Evolutionary conservation across 2,329 filamentous ascomycete species (phyloP).

Genomic region (Raffaelea albimanens): DNA sequence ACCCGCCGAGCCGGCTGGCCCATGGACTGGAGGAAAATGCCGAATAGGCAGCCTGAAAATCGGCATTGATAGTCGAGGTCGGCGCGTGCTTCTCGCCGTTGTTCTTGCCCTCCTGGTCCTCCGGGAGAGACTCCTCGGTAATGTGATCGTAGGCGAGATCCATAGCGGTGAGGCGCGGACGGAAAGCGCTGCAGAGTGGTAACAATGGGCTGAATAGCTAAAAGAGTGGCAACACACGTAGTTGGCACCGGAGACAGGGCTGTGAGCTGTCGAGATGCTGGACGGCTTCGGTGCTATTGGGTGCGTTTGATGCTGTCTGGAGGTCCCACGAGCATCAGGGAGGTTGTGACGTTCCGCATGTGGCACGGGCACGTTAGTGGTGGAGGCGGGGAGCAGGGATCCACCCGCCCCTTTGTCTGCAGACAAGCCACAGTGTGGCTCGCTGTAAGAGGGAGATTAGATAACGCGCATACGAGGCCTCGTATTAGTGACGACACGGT

Average conservation of each 20-base stretch:
- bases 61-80: constrained; percentile 61
- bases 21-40: constrained; percentile 86
- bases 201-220: not conserved
- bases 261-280: not conserved
- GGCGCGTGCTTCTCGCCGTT: constrained; percentile 30
- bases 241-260: not conserved
- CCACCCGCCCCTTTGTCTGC: not conserved
- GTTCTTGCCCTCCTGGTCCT: constrained; percentile 39
- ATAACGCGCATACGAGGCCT: too few species aligned
- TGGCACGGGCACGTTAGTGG: not conserved
- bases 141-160: constrained; percentile 98
- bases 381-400: not conserved
- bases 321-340: too few species aligned
- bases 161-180: constrained; percentile 42
- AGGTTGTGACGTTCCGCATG: not conserved
- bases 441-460: not conserved
- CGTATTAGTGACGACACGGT: too few species aligned
- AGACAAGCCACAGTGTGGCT: not conserved
- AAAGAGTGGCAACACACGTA: constrained; percentile 1
- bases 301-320: not conserved
- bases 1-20: constrained; percentile 80
- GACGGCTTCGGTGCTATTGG: not conserved
- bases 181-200: not conserved
- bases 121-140: constrained; percentile 66
- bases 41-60: constrained; percentile 91